These are phyloP conservation scores for Fusarium longipes DNA, from an alignment of 2,329 filamentous ascomycete genomes.

Conservation along the genomic window DNA sequence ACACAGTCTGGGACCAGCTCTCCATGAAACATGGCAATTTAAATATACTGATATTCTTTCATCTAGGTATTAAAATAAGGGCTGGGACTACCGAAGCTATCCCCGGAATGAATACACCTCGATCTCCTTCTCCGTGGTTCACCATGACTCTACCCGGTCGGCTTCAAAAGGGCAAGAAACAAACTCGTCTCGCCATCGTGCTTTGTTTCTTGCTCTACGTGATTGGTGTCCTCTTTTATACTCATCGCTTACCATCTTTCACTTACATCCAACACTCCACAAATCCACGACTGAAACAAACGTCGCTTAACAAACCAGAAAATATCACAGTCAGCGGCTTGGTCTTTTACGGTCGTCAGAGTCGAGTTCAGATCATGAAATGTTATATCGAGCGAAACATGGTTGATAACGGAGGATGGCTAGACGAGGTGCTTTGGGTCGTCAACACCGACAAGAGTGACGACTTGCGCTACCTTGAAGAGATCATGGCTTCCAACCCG, in stretches of 20 bases:
- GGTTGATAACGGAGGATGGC: constrained; percentile 35
- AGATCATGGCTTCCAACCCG: constrained; percentile 29
- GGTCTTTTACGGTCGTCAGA: constrained; percentile 33
- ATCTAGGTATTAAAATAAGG: neutral
- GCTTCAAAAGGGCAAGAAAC: constrained; percentile 6
- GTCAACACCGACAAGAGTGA: constrained; percentile 21
- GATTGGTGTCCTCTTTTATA: neutral
- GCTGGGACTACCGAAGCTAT: neutral
- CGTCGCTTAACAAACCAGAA: constrained; percentile 15
- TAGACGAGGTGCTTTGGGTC: constrained; percentile 36
- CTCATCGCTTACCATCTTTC: neutral
- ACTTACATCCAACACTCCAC: neutral
- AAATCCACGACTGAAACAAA: neutral
- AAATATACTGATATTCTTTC: neutral
- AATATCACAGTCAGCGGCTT: constrained; percentile 32
- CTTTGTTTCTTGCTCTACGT: constrained; percentile 4
- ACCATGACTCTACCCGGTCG: constrained; percentile 6
- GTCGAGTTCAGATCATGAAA: constrained; percentile 25
- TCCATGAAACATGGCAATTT: neutral
- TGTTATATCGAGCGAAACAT: constrained; percentile 40
- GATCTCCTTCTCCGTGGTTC: neutral
- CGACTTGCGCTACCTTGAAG: constrained; percentile 30
- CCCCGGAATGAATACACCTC: neutral
- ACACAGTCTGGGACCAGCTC: neutral
- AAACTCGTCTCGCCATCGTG: neutral